Percentiles rank a stretch among this genome's conserved stretches.
Evolutionary conservation across 495 filamentous ascomycete genomes (phyloP).

Genomic region (Collariella sp.): DNA sequence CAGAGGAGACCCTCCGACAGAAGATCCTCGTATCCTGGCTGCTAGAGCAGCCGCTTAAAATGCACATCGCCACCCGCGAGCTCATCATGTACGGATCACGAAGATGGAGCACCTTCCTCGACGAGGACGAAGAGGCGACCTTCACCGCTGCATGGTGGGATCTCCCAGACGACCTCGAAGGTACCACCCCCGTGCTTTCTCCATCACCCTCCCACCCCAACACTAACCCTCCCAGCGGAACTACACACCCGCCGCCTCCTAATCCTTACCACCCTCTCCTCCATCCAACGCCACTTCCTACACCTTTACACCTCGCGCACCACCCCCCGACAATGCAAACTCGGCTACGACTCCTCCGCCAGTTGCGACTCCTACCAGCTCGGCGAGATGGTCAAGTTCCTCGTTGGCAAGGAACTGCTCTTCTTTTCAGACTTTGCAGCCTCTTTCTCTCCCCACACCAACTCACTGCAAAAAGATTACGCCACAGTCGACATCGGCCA

Average conservation of each 20-base stretch:
- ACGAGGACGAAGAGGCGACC: constrained; percentile 31
- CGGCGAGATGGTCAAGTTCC: constrained; percentile 77
- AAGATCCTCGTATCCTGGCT: constrained; percentile 54
- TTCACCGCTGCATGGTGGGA: constrained; percentile 58
- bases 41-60: constrained; percentile 45
- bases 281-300: constrained; percentile 66
- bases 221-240: constrained; percentile 46
- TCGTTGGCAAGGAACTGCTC: constrained; percentile 46
- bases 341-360: constrained; percentile 63
- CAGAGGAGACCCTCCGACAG: constrained; percentile 53
- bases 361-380: constrained; percentile 82
- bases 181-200: constrained; percentile 31
- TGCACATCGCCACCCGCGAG: constrained; percentile 46
- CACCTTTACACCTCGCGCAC: constrained; percentile 52
- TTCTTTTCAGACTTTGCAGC: constrained; percentile 41
- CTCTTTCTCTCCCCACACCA: constrained; percentile 19
- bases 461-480: constrained; percentile 17
- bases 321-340: constrained; percentile 57
- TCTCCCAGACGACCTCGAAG: constrained; percentile 64
- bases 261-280: constrained; percentile 66
- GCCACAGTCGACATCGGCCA: constrained; percentile 29
- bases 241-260: constrained; percentile 59
- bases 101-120: constrained; percentile 45
- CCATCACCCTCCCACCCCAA: neutral
- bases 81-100: constrained; percentile 59